Percentiles rank a stretch among this genome's conserved stretches.
phyloP scores from a whole-genome alignment of 805 yeast genomes.

The Candida railenensis region DNA sequence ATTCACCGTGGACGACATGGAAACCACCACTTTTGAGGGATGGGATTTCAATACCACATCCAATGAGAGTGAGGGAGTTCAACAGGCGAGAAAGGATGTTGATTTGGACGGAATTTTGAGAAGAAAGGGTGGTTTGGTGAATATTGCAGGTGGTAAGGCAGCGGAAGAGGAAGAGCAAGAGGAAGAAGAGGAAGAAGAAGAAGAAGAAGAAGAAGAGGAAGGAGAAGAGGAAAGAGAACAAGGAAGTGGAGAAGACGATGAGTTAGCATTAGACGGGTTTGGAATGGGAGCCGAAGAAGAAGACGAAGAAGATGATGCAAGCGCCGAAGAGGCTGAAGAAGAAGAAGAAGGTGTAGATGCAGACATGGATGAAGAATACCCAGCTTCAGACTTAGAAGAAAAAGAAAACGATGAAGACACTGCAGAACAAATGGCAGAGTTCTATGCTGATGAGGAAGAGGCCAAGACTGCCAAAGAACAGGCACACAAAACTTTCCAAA shows the following conservation, averaged over 20 bases:
- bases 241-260: constrained; percentile 37
- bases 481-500: constrained; percentile 65
- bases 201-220: constrained; percentile 33
- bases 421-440: constrained; percentile 79
- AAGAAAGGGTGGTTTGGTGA: constrained; percentile 74
- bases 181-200: constrained; percentile 18
- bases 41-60: constrained; percentile 76
- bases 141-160: constrained; percentile 46
- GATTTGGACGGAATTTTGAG: constrained; percentile 86
- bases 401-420: constrained; percentile 55
- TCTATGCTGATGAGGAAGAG: constrained; percentile 64
- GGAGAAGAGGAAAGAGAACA: constrained; percentile 29
- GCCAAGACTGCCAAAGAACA: constrained; percentile 43
- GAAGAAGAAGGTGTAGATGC: constrained; percentile 25
- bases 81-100: constrained; percentile 51
- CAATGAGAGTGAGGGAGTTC: constrained; percentile 18
- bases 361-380: constrained; percentile 32
- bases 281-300: constrained; percentile 45
- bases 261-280: constrained; percentile 43
- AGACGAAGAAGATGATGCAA: constrained; percentile 19
- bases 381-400: constrained; percentile 20
- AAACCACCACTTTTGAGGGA: constrained; percentile 56
- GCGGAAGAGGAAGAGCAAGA: constrained; percentile 23
- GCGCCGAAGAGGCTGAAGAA: constrained; percentile 38
- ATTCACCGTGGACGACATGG: constrained; percentile 65